phyloP scores from a whole-genome alignment of 2,329 filamentous ascomycete species.

The Aspergillus bombycis region DNA sequence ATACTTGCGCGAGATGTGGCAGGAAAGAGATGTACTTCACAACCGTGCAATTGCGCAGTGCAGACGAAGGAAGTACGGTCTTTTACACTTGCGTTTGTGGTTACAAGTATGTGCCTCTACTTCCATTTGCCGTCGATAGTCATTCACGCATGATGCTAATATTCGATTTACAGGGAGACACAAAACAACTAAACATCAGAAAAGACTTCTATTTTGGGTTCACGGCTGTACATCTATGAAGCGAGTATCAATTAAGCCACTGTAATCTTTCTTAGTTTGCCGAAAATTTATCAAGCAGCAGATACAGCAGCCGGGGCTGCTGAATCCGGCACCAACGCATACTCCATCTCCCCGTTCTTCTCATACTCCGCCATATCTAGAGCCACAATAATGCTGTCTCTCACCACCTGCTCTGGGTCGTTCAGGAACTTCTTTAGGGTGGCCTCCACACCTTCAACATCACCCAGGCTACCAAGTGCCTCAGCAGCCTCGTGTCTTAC shows the following conservation, averaged over 20 bases:
- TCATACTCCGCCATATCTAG: constrained; percentile 98
- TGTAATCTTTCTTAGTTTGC: constrained; percentile 14
- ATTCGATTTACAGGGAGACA: constrained; percentile 33
- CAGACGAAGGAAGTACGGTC: constrained; percentile 91
- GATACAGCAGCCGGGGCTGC: constrained; percentile 30
- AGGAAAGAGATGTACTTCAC: constrained; percentile 81
- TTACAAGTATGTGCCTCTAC: constrained; percentile 66
- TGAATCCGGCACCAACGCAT: constrained; percentile 79
- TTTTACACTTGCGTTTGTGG: constrained; percentile 90
- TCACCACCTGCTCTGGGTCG: constrained; percentile 89
- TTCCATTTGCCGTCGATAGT: background rate
- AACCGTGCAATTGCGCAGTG: constrained; percentile 82
- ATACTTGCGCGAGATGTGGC: constrained; percentile 80
- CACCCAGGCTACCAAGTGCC: constrained; percentile 88
- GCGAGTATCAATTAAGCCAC: constrained; percentile 21
- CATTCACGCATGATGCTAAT: constrained; percentile 21
- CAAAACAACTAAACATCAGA: constrained; percentile 36
- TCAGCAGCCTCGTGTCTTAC: constrained; percentile 97
- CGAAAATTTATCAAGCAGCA: constrained; percentile 31
- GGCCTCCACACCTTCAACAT: constrained; percentile 90
- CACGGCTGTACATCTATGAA: constrained; percentile 29
- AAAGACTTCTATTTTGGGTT: constrained; percentile 22
- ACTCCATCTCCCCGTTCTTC: constrained; percentile 83
- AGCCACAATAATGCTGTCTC: constrained; percentile 92
- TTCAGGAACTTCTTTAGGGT: constrained; percentile 80